Evolutionary conservation across 2,329 filamentous ascomycete species (phyloP), one percentile per base, ranked within the genome.

Genomic region (Colletotrichum aenigma): DNA sequence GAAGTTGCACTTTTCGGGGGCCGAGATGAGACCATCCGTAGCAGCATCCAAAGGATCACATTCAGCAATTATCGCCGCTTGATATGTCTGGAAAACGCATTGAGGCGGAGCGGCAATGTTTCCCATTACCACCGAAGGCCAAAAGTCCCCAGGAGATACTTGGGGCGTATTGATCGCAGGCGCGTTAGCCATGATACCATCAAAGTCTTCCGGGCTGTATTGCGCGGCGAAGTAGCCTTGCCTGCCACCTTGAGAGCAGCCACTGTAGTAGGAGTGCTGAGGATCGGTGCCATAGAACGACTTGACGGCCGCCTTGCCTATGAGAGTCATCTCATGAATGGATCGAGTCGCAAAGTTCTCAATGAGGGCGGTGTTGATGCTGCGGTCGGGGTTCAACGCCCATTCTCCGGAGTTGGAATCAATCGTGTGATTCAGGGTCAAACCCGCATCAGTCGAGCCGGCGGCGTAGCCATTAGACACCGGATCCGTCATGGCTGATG

Each of bases 171-270:
- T 81, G 8, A 84, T 78, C 10, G 89, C 89, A 8, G 85, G 83
- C 30, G 81, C 80, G 4, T 89, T 88, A 4, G 89, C 89, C 3
- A 92, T 81, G 24, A 91, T 86, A 15, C 90, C 90, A 68, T 92
- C 90, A 70, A 91, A 92, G 77, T 92, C 90, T 0, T 88, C 84
- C 0, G 91, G 90, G 75, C 87, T 91, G 16, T 83, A 79, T 77
- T 92, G 87, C 0, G 89, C 87, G 12, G 87, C 86, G 67, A 89
- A 89, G 43, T 91, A 83, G 7, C 90, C 91, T 83, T 92, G 90
- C 1, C 91, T 84, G 1, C 91, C 91, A 10, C 91, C 91, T 0
- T 89, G 88, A 0, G 90, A 92, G 79, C 91, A 93, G 13, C 91
- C 91, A 3, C 88, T 79, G 76, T 88, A 92, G 81, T 92, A 92